These are phyloP conservation scores for Rhododendron vialii DNA, from an alignment of 148 eudicot genomes.

Conservation along the genomic window DNA sequence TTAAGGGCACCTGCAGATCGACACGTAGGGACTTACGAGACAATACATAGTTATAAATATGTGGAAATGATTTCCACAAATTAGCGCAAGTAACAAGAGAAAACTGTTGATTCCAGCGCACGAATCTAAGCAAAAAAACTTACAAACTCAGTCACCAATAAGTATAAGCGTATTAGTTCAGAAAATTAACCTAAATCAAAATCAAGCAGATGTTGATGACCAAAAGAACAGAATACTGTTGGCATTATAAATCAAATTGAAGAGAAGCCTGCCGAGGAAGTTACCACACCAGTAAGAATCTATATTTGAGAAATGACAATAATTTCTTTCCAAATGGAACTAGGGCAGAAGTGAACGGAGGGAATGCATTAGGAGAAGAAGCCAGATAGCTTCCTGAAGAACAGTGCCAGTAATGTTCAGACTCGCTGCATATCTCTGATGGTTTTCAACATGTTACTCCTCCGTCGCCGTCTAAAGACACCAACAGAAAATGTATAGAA, in stretches of 20 bases:
- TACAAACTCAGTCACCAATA: not conserved
- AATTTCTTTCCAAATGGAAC: not conserved
- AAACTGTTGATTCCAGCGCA: not conserved
- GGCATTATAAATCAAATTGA: not conserved
- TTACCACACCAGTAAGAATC: not conserved
- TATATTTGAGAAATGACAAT: not conserved
- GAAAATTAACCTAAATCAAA: not conserved
- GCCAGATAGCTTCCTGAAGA: not conserved
- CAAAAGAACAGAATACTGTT: not conserved
- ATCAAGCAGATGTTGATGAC: not conserved
- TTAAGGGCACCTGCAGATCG: constrained; percentile 81
- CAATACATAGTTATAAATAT: not conserved
- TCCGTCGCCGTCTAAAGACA: not conserved
- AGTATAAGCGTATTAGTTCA: not conserved
- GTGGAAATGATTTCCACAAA: not conserved
- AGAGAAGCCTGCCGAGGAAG: not conserved
- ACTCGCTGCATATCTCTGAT: not conserved
- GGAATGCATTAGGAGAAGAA: not conserved
- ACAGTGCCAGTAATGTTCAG: not conserved
- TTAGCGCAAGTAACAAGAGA: not conserved
- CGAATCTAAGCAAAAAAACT: not conserved
- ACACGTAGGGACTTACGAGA: constrained; percentile 2
- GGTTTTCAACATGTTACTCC: not conserved
- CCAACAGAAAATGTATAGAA: not conserved
- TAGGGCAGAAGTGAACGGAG: not conserved